Base-by-base conservation (phyloP, 768 basidiomycete genomes). In the Termitomyces bulborhizus region DNA sequence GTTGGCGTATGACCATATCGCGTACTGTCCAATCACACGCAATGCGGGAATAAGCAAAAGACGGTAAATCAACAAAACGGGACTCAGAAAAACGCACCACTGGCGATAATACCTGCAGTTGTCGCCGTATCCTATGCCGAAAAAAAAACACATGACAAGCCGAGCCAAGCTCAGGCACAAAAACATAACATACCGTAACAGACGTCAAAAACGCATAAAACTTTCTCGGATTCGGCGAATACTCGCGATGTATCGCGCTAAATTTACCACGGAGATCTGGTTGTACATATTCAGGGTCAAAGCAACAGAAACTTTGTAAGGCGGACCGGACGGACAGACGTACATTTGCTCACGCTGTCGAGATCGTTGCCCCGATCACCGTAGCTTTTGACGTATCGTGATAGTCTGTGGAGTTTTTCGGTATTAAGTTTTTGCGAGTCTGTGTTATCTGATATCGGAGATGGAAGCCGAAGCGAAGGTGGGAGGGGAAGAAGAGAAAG, bases 1-100 rank as follows among this genome's bases (percentile, higher is more conserved):
- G 86, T 61, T 88, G 83, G 44, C 88, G 82, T 37, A 89, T 82
- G 47, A 90, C 87, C 86, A 89, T 90, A 63, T 90, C 88, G 39
- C 87, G 79, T 48, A 90, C 88, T 49, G 24, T 4, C 2, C 4
- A 31, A 1, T 1, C 31, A 31, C 4, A 31, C 7, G 4, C 31
- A 32, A n/a, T n/a, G n/a, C n/a, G n/a, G n/a, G n/a, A n/a, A n/a
- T n/a, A n/a, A n/a, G n/a, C n/a, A n/a, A n/a, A n/a, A n/a, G n/a
- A n/a, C n/a, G n/a, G n/a, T n/a, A n/a, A n/a, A n/a, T n/a, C n/a
- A n/a, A n/a, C n/a, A n/a, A n/a, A n/a, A n/a, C n/a, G n/a, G n/a
- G n/a, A n/a, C n/a, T n/a, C n/a, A n/a, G n/a, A n/a, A n/a, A n/a
- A n/a, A 29, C 48, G 26, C 0, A 50, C 48, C 48, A 49, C 78